These are phyloP conservation scores for Apiotrichum porosum DNA, from an alignment of 1,284 basidiomycete genomes.

Conservation along the genomic window DNA sequence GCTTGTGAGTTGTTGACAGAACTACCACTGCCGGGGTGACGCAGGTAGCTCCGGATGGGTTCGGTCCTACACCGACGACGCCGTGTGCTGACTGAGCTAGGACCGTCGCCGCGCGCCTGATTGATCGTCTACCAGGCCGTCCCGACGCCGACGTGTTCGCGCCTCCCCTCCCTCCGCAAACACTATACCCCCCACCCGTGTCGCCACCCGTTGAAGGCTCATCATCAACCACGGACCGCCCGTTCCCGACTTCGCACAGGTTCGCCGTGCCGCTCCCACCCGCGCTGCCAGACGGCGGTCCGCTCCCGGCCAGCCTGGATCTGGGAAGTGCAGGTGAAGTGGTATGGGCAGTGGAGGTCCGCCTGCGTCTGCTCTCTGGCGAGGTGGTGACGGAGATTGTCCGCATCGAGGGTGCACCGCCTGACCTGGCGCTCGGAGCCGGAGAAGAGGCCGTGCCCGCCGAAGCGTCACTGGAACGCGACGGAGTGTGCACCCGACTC, in stretches of 20 bases:
- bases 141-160: conserved; percentile 25
- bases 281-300: conserved; percentile 4
- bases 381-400: conserved; percentile 25
- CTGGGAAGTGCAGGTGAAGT: conserved; percentile 27
- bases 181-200: conserved; percentile 36
- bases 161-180: conserved; percentile 14
- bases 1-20: conserved; percentile 36
- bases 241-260: conserved; percentile 31
- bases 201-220: not conserved
- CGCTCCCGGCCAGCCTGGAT: conserved; percentile 40
- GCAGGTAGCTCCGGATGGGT: too few species aligned
- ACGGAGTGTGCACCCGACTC: conserved; percentile 30
- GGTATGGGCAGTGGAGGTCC: conserved; percentile 29
- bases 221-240: not conserved
- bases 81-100: conserved; percentile 16
- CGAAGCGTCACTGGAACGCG: conserved; percentile 27
- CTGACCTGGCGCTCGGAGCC: conserved; percentile 10
- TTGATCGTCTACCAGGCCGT: conserved; percentile 24
- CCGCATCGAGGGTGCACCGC: conserved; percentile 38
- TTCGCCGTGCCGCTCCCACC: conserved; percentile 36
- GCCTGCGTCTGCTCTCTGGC: conserved; percentile 21
- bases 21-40: too few species aligned
- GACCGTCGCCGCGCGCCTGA: conserved; percentile 25
- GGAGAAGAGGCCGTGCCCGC: conserved; percentile 18
- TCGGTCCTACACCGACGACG: too few species aligned